Evolutionary conservation across 2,329 filamentous ascomycete genomes (phyloP), one percentile per base, ranked within the genome.

Genomic region (Colletotrichum sp.): DNA sequence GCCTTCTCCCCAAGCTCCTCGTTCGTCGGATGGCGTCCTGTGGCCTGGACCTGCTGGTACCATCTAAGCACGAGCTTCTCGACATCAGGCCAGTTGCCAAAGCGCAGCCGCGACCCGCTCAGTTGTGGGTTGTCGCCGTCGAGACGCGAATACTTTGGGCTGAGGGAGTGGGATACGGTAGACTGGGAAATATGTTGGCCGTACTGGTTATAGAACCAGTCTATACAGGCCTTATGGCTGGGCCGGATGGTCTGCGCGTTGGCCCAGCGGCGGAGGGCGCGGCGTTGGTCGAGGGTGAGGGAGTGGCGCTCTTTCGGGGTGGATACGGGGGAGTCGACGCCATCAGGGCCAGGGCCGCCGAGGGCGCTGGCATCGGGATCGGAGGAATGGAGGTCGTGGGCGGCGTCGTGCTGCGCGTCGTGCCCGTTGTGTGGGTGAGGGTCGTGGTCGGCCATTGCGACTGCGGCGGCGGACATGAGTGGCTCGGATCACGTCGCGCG

Each of bases 1-100:
- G 91, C 91, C 84, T 92, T 92, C 39, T 92, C 90, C 76, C 89
- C 90, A 5, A 92, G 86, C 82, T 92, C 90, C 78, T 92, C 91
- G 81, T 92, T 92, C 58, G 89, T 91, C 1, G 91, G 91, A 78
- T 91, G 89, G 69, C 90, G 89, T 69, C 91, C 90, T 4, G 86
- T 86, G 32, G 85, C 84, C 64, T 88, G 86, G 70, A 88, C 86
- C 77, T 89, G 86, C 79, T 90, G 87, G 80, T 90, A 89, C 89
- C 89, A 91, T 8, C 89, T 84, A 75, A 91, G 83, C 25, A 90
- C 89, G 10, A 91, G 86, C 84, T 90, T 90, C 84, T 91, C 89
- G 70, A 92, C 91, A 77, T 92, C 91, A 76, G 91, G 91, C 91
- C 91, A 92, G 80, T 92, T 92, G 77, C 91, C 91, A 74, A 92